Percentiles rank a stretch among this genome's conserved stretches.
phyloP scores from a whole-genome alignment of 192 early-diverging fungal genomes.

The Entrophospora sp. region DNA sequence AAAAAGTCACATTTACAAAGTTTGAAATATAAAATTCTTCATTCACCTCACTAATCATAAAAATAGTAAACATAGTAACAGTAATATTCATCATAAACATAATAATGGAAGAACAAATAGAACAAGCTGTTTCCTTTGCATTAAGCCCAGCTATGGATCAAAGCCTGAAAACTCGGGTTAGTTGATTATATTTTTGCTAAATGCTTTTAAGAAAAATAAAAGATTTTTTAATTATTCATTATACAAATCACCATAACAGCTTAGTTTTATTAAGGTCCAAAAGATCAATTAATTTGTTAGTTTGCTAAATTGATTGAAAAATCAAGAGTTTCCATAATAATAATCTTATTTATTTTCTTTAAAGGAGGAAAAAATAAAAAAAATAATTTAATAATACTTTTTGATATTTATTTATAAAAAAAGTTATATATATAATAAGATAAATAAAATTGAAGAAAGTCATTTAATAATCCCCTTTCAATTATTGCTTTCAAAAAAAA shows the following conservation, averaged over 20 bases:
- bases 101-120: slow-evolving; percentile 53
- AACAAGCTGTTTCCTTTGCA: slow-evolving; percentile 70
- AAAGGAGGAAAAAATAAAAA: no score
- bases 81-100: background rate
- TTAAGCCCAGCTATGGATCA: slow-evolving; percentile 62
- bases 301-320: background rate
- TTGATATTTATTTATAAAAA: no score
- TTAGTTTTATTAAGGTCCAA: background rate
- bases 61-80: no score
- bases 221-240: background rate
- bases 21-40: no score
- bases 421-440: no score
- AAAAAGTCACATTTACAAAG: no score
- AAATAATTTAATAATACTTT: no score
- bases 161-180: slow-evolving; percentile 65
- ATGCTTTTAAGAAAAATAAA: background rate
- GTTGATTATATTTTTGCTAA: slow-evolving; percentile 4
- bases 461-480: background rate
- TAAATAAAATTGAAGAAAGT: no score
- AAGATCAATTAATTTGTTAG: background rate
- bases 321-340: background rate
- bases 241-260: background rate
- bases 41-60: no score
- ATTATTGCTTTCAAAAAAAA: background rate
- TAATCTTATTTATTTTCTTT: no score